phyloP scores from a whole-genome alignment of 139 green algal species.

The Chlamydomonas asymmetrica region DNA sequence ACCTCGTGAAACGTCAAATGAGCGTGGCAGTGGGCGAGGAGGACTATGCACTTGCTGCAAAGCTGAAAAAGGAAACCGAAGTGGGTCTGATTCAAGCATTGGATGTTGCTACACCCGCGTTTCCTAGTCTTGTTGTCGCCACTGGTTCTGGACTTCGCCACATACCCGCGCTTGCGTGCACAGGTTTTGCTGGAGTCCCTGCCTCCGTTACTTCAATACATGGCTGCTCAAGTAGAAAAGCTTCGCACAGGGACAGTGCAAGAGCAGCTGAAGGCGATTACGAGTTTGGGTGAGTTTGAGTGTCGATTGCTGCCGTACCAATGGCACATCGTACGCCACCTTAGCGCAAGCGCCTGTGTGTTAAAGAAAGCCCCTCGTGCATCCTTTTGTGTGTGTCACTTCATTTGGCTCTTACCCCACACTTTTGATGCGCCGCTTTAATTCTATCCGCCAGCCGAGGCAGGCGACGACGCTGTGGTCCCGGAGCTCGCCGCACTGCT shows the following conservation, averaged over 20 bases:
- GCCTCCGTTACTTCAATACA: constrained; percentile 34
- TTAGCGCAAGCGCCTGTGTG: constrained; percentile 2
- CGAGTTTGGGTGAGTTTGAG: constrained; percentile 12
- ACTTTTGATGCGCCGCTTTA: neutral
- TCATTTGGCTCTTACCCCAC: neutral
- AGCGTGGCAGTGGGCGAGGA: constrained; percentile 35
- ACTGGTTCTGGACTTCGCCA: neutral
- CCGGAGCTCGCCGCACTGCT: constrained; percentile 45
- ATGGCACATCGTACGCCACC: neutral
- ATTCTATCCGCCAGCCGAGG: constrained; percentile 20
- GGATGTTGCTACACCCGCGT: neutral
- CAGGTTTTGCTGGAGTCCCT: neutral
- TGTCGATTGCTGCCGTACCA: neutral
- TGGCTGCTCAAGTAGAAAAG: constrained; percentile 19
- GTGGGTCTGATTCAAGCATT: neutral
- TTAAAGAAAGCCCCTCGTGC: neutral
- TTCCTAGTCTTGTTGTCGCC: neutral
- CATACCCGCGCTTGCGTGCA: neutral
- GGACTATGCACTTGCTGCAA: constrained; percentile 36
- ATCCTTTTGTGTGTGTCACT: neutral
- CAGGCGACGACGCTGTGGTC: constrained; percentile 41
- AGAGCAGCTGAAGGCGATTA: constrained; percentile 28
- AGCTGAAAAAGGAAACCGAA: constrained; percentile 25
- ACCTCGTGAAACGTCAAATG: too few species aligned
- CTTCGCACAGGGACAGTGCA: constrained; percentile 5